Base-by-base conservation (phyloP, 129 eudicot genomes). In the Escallonia herrerae region DNA sequence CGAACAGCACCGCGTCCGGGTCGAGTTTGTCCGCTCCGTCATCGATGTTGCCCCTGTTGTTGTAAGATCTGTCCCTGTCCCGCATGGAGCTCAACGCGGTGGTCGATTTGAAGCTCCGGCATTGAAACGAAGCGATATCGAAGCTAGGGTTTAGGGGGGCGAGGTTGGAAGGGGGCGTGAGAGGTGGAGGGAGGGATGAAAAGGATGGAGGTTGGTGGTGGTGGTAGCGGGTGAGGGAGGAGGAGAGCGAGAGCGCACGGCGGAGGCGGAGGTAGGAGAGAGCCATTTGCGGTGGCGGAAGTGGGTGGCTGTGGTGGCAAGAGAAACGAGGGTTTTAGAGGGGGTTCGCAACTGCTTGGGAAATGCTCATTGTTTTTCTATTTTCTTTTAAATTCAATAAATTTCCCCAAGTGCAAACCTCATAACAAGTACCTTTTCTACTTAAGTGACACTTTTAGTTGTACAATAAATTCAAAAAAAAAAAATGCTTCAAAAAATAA, bases 1-100 rank as follows among this genome's bases (percentile, higher is more conserved):
- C 97, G 60, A 91, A 91, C 6, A 91, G 74, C n/a, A 91, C 77
- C 3, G 84, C 87, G 59, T 91, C 87, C 0, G 84, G 79, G n/a
- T 74, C 72, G 42, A 83, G 83, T 63, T 88, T 83, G 40, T 80
- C 93, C 1, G 56, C 65, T 15, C 73, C 77, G 65, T 71, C 58
- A 46, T 81, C 80, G 7, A 66, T 67, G 8, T 69, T 58, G 53
- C 58, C 74, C 38, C 15, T 40, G 8, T 7, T 33, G 6, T n/a
- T 12, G 33, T 53, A 8, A 7, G 40, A 71, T 15, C 71, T 46
- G 8, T n/a, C n/a, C n/a, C n/a, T n/a, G n/a, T 72, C 56, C 15
- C 63, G 74, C 15, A 83, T 49, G 1, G 78, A 77, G 56, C 51
- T 62, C 5, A 50, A 72, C 15, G 52, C 6, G 6, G 39, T 4